phyloP scores from a whole-genome alignment of 2,329 filamentous ascomycete species.

The Aspergillus amoenus region DNA sequence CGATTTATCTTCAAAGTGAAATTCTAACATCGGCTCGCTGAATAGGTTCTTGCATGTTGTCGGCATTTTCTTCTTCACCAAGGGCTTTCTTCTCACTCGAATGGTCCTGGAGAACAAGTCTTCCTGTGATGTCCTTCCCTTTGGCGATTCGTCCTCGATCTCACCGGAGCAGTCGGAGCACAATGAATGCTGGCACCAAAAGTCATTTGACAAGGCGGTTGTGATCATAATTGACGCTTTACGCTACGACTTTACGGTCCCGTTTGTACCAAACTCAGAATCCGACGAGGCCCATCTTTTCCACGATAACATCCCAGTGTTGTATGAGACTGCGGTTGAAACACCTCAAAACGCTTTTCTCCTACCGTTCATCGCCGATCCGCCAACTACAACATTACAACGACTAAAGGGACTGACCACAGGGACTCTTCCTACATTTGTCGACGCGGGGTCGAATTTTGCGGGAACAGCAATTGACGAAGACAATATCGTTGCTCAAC shows the following conservation, averaged over 20 bases:
- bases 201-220: slow-evolving; percentile 87
- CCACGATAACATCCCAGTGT: slow-evolving; percentile 82
- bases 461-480: slow-evolving; percentile 94
- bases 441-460: slow-evolving; percentile 93
- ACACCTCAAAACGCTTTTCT: slow-evolving; percentile 82
- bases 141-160: slow-evolving; percentile 42
- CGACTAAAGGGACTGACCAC: slow-evolving; percentile 92
- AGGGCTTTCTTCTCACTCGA: slow-evolving; percentile 88
- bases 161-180: slow-evolving; percentile 33
- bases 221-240: slow-evolving; percentile 90
- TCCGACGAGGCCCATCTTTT: slow-evolving; percentile 60
- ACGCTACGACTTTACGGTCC: slow-evolving; percentile 94
- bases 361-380: slow-evolving; percentile 93
- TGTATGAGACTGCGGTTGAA: slow-evolving; percentile 76
- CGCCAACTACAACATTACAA: slow-evolving; percentile 90
- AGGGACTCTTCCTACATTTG: slow-evolving; percentile 89
- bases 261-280: slow-evolving; percentile 55
- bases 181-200: slow-evolving; percentile 92
- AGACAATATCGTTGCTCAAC: slow-evolving; percentile 71
- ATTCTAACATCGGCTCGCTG: background rate
- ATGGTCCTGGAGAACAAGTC: slow-evolving; percentile 76
- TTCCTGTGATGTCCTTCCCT: slow-evolving; percentile 66
- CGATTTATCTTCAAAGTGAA: slow-evolving; percentile 3
- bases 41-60: slow-evolving; percentile 67
- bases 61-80: slow-evolving; percentile 89